A percentile compares a stretch with the other conserved stretches of the same genome.
These are phyloP conservation scores for Curvularia verruculosa DNA, from an alignment of 2,329 filamentous ascomycete species.

Conservation along the genomic window DNA sequence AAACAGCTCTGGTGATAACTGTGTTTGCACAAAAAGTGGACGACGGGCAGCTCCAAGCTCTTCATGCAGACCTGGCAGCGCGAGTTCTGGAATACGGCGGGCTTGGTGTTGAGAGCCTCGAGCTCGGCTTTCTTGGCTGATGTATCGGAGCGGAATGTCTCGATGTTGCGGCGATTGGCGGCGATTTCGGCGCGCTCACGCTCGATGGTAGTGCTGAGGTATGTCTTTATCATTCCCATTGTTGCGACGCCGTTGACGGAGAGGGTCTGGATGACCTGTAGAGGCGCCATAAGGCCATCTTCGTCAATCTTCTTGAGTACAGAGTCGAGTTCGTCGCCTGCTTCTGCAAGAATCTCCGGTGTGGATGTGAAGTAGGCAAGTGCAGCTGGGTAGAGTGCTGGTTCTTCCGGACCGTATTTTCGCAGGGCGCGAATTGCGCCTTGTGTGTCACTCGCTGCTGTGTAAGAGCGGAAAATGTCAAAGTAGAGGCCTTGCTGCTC, in stretches of 20 bases:
- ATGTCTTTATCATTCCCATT: slow-evolving; percentile 96
- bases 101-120: slow-evolving; percentile 75
- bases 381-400: slow-evolving; percentile 89
- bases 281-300: slow-evolving; percentile 89
- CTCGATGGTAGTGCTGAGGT: slow-evolving; percentile 86
- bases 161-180: slow-evolving; percentile 79
- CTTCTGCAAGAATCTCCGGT: slow-evolving; percentile 79
- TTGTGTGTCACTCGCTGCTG: slow-evolving; percentile 85
- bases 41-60: slow-evolving; percentile 81
- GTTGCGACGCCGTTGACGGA: slow-evolving; percentile 81
- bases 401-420: slow-evolving; percentile 91
- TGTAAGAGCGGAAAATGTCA: slow-evolving; percentile 97
- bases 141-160: slow-evolving; percentile 84
- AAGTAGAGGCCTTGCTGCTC: slow-evolving; percentile 91
- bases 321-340: slow-evolving; percentile 78
- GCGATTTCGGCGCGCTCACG: slow-evolving; percentile 86
- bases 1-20: slow-evolving; percentile 94
- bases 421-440: slow-evolving; percentile 87
- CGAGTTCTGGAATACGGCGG: slow-evolving; percentile 87
- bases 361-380: slow-evolving; percentile 93
- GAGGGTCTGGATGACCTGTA: slow-evolving; percentile 95
- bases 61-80: slow-evolving; percentile 83
- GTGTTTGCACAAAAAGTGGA: slow-evolving; percentile 97
- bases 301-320: slow-evolving; percentile 87
- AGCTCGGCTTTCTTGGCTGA: slow-evolving; percentile 80